A percentile compares a stretch with the other conserved stretches of the same genome.
phyloP scores from a whole-genome alignment of 2,329 filamentous ascomycete species.

The Daldinia eschscholtzii region DNA sequence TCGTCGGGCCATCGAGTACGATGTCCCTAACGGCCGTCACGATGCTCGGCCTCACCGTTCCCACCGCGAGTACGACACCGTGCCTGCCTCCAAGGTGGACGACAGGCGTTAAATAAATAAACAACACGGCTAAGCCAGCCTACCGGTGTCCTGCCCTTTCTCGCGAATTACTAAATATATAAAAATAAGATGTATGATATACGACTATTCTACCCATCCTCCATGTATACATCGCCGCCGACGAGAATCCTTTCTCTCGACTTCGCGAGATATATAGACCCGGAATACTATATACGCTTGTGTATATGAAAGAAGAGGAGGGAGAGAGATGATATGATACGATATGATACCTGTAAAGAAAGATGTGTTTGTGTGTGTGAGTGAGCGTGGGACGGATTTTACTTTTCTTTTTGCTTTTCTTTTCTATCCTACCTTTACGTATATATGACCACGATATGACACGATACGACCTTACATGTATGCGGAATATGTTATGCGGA shows the following conservation, averaged over 20 bases:
- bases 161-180: background rate
- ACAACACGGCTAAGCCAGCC: background rate
- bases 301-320: background rate
- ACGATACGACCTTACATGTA: constrained; percentile 9
- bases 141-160: no score
- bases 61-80: constrained; percentile 44
- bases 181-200: constrained; percentile 5
- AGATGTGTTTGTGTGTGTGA: background rate
- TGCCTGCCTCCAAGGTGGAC: constrained; percentile 24
- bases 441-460: constrained; percentile 6
- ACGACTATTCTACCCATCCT: background rate
- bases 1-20: constrained; percentile 49
- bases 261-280: background rate
- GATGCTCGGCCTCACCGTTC: constrained; percentile 42
- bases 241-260: background rate
- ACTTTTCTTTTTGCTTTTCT: background rate
- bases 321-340: background rate
- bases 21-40: constrained; percentile 37
- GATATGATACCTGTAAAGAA: constrained; percentile 6
- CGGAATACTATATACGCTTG: background rate
- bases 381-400: background rate
- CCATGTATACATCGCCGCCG: background rate
- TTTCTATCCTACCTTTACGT: background rate
- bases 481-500: background rate
- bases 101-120: constrained; percentile 1